These are phyloP conservation scores for Phytopythium delawarense DNA, from an alignment of 352 stramenopile species.

Conservation along the genomic window DNA sequence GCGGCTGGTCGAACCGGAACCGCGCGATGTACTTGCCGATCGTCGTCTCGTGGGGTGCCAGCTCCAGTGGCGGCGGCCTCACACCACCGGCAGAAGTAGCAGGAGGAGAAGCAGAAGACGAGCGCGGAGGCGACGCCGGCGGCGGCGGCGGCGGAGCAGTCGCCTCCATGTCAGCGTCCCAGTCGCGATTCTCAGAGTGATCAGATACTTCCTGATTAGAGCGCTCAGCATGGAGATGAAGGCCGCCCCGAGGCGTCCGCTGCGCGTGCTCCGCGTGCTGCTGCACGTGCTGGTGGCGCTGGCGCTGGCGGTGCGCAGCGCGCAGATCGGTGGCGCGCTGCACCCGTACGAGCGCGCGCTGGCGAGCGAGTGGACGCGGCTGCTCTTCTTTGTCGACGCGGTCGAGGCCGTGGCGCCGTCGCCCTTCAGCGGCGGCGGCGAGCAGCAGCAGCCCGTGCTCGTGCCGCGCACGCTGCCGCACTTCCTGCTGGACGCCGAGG, in stretches of 20 bases:
- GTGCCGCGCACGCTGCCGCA: slow-evolving; percentile 47
- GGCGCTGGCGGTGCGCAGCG: slow-evolving; percentile 42
- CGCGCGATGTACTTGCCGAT: slow-evolving; percentile 71
- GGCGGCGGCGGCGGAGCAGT: background rate
- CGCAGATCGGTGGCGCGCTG: slow-evolving; percentile 35
- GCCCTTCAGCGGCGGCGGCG: slow-evolving; percentile 4
- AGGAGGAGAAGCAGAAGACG: background rate
- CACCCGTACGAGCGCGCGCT: slow-evolving; percentile 58
- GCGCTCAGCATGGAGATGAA: too few relatives aligned
- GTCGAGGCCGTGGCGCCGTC: slow-evolving; percentile 9
- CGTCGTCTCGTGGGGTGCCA: slow-evolving; percentile 18
- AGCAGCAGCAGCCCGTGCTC: background rate
- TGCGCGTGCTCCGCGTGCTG: slow-evolving; percentile 25
- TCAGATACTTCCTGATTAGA: too few relatives aligned
- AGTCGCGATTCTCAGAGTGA: too few relatives aligned
- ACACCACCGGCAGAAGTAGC: background rate
- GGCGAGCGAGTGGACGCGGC: slow-evolving; percentile 62
- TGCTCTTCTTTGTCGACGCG: slow-evolving; percentile 71
- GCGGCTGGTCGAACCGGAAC: slow-evolving; percentile 53
- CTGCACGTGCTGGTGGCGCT: slow-evolving; percentile 39
- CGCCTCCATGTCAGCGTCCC: too few relatives aligned
- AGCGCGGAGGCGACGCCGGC: background rate
- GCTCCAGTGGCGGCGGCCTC: slow-evolving; percentile 9
- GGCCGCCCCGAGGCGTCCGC: background rate
- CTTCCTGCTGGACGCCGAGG: slow-evolving; percentile 60